Evolutionary conservation across 768 basidiomycete species (phyloP), one percentile per base, ranked within the genome.

Genomic region (Boletus barrowsii): DNA sequence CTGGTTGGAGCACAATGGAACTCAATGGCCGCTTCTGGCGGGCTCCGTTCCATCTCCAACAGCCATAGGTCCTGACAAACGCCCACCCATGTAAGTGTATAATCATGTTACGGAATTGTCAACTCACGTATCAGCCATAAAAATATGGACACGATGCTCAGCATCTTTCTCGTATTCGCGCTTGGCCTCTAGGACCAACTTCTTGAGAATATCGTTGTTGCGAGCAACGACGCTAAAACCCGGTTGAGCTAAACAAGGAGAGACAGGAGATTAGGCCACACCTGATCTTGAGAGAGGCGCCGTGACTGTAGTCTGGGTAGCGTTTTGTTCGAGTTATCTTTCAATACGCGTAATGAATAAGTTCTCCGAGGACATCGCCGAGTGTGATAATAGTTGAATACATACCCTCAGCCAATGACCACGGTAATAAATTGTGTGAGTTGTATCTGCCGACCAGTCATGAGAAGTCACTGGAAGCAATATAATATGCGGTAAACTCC

Each of bases 131-230:
- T 93, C 92, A 33, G 88, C 90, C 73, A 93, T 78, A 71, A 87
- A 93, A 55, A 93, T 92, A 61, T 93, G 89, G 47, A 94, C 90
- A 54, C 90, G 87, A 65, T 93, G 90, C 61, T 90, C 88, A 54
- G 90, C 89, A 69, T 94, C 92, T 72, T 91, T 92, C 72, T 93
- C 90, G 62, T 93, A 93, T 57, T 90, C 88, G 48, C 83, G 83
- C 74, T 92, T 93, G 26, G 91, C 91, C 71, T 92, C 90, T 32
- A 93, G 69, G 22, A 94, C 90, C 18, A 94, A 80, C 65, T 83
- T 84, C 78, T 93, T 93, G 64, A 93, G 76, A 56, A 93, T 87
- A 68, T 89, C 88, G 63, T 93, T 93, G 68, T 82, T 93, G 45
- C 91, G 87, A 18, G 91, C 91, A 45, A 93, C 88, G 51, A 93